Evolutionary conservation across 202 grass and related monocot species (phyloP).

Genomic region (Zoysia matrella): DNA sequence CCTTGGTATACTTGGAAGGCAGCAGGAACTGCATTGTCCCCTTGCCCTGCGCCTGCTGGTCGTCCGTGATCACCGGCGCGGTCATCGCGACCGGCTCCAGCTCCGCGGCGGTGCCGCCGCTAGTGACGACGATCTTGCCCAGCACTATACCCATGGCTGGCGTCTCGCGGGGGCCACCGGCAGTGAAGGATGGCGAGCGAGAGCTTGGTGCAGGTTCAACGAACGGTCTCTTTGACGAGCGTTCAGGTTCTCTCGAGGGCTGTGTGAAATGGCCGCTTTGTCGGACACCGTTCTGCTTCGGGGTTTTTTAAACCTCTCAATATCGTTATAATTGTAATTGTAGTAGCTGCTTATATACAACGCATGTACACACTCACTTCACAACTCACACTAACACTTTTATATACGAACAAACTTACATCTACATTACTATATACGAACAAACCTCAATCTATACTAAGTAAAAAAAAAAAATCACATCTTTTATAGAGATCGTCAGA

Average conservation of each 20-base stretch:
- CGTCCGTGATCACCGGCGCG: conserved; percentile 57
- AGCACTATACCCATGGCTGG: conserved; percentile 75
- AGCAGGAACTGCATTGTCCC: conserved; percentile 89
- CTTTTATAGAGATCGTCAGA: too few relatives aligned
- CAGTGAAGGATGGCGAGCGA: background rate
- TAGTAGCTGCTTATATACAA: too few relatives aligned
- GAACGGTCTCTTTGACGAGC: background rate
- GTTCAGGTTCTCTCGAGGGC: background rate
- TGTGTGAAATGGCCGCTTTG: background rate
- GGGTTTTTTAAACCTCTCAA: too few relatives aligned
- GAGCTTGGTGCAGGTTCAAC: background rate
- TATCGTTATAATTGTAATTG: too few relatives aligned
- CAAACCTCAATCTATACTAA: too few relatives aligned
- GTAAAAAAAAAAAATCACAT: too few relatives aligned
- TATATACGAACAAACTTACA: too few relatives aligned
- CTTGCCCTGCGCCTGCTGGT: conserved; percentile 19
- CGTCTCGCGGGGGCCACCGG: background rate
- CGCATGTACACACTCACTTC: too few relatives aligned
- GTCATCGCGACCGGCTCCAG: conserved; percentile 77
- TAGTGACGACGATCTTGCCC: conserved; percentile 89
- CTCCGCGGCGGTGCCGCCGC: conserved; percentile 29
- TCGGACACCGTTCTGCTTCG: background rate
- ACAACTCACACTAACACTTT: too few relatives aligned
- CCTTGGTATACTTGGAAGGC: conserved; percentile 72
- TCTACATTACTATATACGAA: too few relatives aligned